Percentiles rank a stretch among this genome's conserved stretches.
Evolutionary conservation across 1,284 basidiomycete genomes (phyloP).

Genomic region (Leucoagaricus sp.): DNA sequence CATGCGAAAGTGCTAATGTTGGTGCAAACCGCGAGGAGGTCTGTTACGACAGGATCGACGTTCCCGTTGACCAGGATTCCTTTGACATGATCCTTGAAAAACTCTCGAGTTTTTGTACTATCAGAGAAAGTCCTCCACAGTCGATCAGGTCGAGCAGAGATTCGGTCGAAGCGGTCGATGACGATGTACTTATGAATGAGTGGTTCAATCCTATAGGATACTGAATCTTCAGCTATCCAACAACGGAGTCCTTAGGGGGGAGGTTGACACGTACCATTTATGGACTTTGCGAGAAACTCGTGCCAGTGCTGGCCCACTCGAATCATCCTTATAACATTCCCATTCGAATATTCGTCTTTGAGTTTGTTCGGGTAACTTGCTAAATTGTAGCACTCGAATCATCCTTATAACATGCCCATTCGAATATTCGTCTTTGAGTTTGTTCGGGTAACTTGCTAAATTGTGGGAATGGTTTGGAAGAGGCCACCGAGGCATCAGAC

Average conservation of each 20-base stretch:
- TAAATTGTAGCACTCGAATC: too few species aligned
- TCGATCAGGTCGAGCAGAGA: constrained; percentile 3
- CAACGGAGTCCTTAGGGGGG: too few species aligned
- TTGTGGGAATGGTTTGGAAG: background rate
- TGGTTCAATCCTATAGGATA: constrained; percentile 1
- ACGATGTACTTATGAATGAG: constrained; percentile 4
- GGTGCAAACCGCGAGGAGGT: constrained; percentile 2
- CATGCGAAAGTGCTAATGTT: constrained; percentile 2
- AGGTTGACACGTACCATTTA: too few species aligned
- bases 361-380: background rate
- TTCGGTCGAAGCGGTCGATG: constrained; percentile 4
- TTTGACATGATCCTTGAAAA: constrained; percentile 3
- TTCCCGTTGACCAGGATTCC: constrained; percentile 5
- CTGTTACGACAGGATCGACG: constrained; percentile 5
- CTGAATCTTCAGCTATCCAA: background rate
- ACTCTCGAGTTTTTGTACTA: constrained; percentile 2
- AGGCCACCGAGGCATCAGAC: background rate
- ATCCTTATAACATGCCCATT: too few species aligned
- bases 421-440: too few species aligned
- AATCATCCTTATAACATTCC: background rate
- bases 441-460: too few species aligned
- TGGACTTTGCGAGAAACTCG: background rate
- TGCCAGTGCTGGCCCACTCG: background rate
- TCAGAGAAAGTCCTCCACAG: constrained; percentile 8
- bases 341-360: constrained; percentile 2